Conservation (phyloP, 1,284 basidiomycete species). For the Ustilago tritici region DNA sequence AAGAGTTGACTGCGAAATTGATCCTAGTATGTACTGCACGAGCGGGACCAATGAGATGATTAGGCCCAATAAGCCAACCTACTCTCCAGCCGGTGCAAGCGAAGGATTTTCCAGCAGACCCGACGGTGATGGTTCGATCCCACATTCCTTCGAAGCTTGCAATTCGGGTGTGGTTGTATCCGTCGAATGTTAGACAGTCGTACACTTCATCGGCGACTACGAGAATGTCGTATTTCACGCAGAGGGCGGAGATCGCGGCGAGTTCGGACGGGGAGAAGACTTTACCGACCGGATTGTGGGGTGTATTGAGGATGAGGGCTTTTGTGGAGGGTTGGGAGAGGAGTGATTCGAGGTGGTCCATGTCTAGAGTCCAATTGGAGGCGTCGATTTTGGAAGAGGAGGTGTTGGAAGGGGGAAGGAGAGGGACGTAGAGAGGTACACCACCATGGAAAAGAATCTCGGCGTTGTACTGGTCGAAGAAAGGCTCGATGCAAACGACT, state of each 20-base stretch:
- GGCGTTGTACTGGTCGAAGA: slow-evolving; percentile 90
- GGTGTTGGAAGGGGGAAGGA: slow-evolving; percentile 79
- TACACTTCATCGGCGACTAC: slow-evolving; percentile 95
- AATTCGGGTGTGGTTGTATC: slow-evolving; percentile 87
- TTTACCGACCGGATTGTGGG: slow-evolving; percentile 82
- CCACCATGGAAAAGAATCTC: slow-evolving; percentile 75
- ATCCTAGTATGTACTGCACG: slow-evolving; percentile 92
- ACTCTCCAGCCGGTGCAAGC: slow-evolving; percentile 98
- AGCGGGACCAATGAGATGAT: slow-evolving; percentile 84
- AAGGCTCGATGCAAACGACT: slow-evolving; percentile 94
- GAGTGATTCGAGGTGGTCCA: slow-evolving; percentile 77
- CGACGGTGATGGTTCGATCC: slow-evolving; percentile 88
- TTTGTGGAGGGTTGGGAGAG: slow-evolving; percentile 80
- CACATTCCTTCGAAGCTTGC: slow-evolving; percentile 86
- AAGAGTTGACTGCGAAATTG: slow-evolving; percentile 92
- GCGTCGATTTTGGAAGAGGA: slow-evolving; percentile 50
- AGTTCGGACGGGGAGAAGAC: slow-evolving; percentile 89
- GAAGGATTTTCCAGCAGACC: slow-evolving; percentile 86
- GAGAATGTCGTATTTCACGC: slow-evolving; percentile 90
- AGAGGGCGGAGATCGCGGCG: slow-evolving; percentile 83
- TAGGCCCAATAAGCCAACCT: slow-evolving; percentile 92
- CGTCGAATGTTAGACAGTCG: slow-evolving; percentile 91
- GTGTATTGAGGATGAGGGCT: slow-evolving; percentile 75
- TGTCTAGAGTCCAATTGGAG: slow-evolving; percentile 72
- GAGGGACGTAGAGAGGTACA: slow-evolving; percentile 90